Evolutionary conservation across 1,284 basidiomycete genomes (phyloP), one percentile per base, ranked within the genome.

Genomic region (Heterobasidion annosum): DNA sequence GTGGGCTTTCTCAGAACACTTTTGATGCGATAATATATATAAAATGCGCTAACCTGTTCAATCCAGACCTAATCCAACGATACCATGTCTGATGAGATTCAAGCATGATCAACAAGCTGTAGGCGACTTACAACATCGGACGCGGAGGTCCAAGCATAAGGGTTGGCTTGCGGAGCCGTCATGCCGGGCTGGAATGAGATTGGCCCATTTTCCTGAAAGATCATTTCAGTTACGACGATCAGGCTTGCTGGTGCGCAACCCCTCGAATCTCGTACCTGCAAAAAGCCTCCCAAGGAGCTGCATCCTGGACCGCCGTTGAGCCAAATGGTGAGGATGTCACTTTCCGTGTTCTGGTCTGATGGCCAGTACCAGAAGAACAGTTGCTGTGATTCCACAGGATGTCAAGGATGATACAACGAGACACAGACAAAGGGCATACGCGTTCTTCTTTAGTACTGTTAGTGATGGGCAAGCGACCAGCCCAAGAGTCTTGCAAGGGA

Each of bases 331-430:
- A 50, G 48, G 15, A n/a, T 50, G 48, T 50, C 48, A 5, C 33
- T 35, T 34, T 34, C 48, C 7, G 13, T 34, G 15, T 15, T 34
- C 33, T 35, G 13, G 16, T n/a, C n/a, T 8, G 48, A 34, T 8
- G 48, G 48, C 48, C 48, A 50, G 48, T 50, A 50, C 48, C 48
- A 50, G 48, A 50, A 50, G 48, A 50, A 50, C 2, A 50, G 48
- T 35, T 50, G 48, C 46, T 47, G 46, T 13, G 19, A 7, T 40
- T 47, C 46, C n/a, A 18, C 13, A 12, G 8, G 9, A 47, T 18
- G 12, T 47, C 5, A 12, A 13, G 10, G 8, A 10, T 19, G 16
- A 3, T 8, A 44, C 43, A 44, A n/a, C 5, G 32, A 18, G 46
- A 18, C 12, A 18, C 19, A 19, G 12, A 12, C 37, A 2, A 12